These are phyloP conservation scores for Tylopilus intermedius DNA, from an alignment of 768 basidiomycete species.

Conservation along the genomic window DNA sequence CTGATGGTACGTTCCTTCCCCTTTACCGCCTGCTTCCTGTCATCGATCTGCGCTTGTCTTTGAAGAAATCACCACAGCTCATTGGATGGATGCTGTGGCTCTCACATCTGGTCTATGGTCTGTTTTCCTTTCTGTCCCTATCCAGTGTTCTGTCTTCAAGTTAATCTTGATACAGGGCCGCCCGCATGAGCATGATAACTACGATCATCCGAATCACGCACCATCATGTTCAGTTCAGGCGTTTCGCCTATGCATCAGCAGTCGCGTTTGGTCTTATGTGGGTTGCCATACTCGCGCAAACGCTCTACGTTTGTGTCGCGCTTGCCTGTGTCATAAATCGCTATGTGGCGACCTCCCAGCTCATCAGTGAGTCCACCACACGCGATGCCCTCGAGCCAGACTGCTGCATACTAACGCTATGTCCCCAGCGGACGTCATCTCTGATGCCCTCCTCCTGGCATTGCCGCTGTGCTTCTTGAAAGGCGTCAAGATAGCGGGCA, in stretches of 20 bases:
- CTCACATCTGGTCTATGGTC: background rate
- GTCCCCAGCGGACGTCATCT: conserved; percentile 10
- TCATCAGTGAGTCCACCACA: background rate
- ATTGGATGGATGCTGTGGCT: background rate
- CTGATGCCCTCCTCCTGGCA: conserved; percentile 4
- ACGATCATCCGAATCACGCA: background rate
- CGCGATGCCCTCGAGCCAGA: background rate
- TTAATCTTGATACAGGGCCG: background rate
- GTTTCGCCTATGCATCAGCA: background rate
- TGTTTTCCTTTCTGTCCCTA: background rate
- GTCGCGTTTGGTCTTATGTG: conserved; percentile 1
- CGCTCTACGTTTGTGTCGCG: background rate
- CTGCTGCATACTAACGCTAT: background rate
- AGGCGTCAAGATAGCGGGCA: conserved; percentile 1
- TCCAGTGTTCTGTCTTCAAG: too few relatives aligned
- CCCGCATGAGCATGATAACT: conserved; percentile 6
- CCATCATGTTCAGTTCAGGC: background rate
- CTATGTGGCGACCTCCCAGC: background rate
- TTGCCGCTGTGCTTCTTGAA: conserved; percentile 3
- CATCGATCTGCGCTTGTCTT: background rate
- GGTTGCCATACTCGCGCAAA: background rate
- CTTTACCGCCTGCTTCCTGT: too few relatives aligned
- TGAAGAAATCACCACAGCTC: background rate
- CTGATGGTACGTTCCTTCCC: background rate
- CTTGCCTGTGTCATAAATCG: background rate